These are phyloP conservation scores for Rhizopus microsporus DNA, from an alignment of 371 early-diverging fungal species.

Conservation along the genomic window DNA sequence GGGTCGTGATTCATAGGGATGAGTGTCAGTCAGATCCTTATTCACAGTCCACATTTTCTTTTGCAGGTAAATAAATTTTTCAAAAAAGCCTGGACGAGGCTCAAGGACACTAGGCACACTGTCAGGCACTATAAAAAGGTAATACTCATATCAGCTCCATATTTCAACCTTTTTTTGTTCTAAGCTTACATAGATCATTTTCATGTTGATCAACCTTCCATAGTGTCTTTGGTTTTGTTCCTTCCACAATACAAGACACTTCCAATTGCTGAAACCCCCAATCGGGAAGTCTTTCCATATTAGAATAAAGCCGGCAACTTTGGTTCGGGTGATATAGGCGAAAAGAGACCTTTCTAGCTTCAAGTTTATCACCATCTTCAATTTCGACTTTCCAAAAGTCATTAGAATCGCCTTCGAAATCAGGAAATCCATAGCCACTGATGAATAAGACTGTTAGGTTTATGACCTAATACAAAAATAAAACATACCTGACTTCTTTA, in stretches of 20 bases:
- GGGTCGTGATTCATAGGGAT: constrained; percentile 88
- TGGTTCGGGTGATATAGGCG: constrained; percentile 74
- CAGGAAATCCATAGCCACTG: constrained; percentile 63
- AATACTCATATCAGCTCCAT: background rate
- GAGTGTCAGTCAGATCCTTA: constrained; percentile 77
- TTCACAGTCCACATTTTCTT: constrained; percentile 83
- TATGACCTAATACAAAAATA: background rate
- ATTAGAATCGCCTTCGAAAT: constrained; percentile 54
- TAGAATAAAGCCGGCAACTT: constrained; percentile 80
- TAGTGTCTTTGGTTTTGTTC: constrained; percentile 60
- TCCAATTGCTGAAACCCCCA: constrained; percentile 98
- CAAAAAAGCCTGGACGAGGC: constrained; percentile 62
- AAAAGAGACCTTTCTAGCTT: constrained; percentile 68
- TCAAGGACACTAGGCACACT: constrained; percentile 47
- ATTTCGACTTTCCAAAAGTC: constrained; percentile 79
- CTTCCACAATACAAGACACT: constrained; percentile 80
- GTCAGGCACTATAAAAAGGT: constrained; percentile 36
- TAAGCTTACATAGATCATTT: constrained; percentile 46
- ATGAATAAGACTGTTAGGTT: background rate
- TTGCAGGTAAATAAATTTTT: constrained; percentile 83
- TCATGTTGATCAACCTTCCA: constrained; percentile 66
- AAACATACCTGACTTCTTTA: constrained; percentile 71
- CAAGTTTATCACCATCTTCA: constrained; percentile 50
- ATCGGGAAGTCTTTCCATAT: constrained; percentile 81
- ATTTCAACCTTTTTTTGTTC: background rate